Evolutionary conservation across 345 rosid species (phyloP), one percentile per base, ranked within the genome.

Genomic region (Sisymbrium irio): DNA sequence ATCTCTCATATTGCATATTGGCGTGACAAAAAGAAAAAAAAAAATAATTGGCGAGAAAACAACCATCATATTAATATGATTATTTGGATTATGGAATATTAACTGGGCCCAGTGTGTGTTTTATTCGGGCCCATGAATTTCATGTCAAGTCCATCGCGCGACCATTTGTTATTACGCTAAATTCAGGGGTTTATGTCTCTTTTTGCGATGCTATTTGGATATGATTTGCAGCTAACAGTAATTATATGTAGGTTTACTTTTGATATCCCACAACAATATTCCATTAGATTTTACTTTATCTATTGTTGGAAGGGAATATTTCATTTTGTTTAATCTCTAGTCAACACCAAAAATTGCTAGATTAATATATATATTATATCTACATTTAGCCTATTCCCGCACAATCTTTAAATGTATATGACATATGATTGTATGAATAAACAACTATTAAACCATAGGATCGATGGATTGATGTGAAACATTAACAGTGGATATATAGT

Each of bases 211-310:
- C 42, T 63, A 18, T 70, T 30, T 70, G 51, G 62, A 77, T 77
- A 70, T 45, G 66, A 64, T 70, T 77, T 56, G 46, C 32, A 9
- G 19, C 14, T 62, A 55, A 77, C 80, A 69, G 74, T 76, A 76
- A 44, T 59, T 49, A 61, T 22, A 45, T 41, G 36, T 51, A 30
- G 37, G 62, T 60, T 67, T 58, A 58, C 54, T 67, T 67, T 50
- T 30, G 15, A 68, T 75, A 68, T 68, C 61, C 69, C 57, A 60
- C 22, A 32, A 40, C 61, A 57, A 49, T 9, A 76, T 49, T 49
- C 55, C 55, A 49, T 2, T 46, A 10, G 20, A 10, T 49, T n/a
- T n/a, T 49, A 49, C 13, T 49, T 18, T 49, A 27, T 30, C 39
- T 9, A 46, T 27, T 64, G 67, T 77, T 70, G 80, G 62, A 46